Base-by-base conservation (phyloP, 495 filamentous ascomycete species). In the Hypoxylon fragiforme region DNA sequence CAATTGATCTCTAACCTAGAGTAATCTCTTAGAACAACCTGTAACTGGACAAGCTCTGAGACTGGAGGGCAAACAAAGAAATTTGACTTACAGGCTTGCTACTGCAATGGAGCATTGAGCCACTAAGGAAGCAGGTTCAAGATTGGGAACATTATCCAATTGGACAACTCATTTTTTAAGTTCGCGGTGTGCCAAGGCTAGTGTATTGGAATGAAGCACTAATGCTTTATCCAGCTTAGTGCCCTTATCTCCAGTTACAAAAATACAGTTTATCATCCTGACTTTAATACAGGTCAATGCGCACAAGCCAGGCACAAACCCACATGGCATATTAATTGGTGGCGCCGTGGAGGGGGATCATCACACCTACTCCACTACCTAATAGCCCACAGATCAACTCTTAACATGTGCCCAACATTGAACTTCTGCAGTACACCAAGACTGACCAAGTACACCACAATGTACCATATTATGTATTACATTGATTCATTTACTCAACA, bases 321-420 rank as follows among this genome's bases (percentile, higher is more conserved):
- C 50, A 60, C 57, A 54, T 54, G 22, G 56, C 54, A 58, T 36
- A 57, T 39, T 50, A 39, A 50, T 36, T 45, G 32, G 28, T 9
- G 9, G 50, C 30, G 12, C 19, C 15, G 7, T 35, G 19, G 56
- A 44, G 48, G 55, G 55, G 37, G 30, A 58, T 58, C 48, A 37
- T 40, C 43, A 18, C 18, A 34, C 13, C 18, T 19, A 41, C 14
- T 22, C 20, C 30, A 24, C 26, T 37, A 41, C 22, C 26, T 40
- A 35, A 20, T 24, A 30, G 31, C 14, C 38, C 38, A 49, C 38
- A 50, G 39, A 35, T 39, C 38, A 26, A 60, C 41, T n/a, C 50
- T 44, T 50, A 24, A 60, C 45, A 60, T 54, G 56, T 59, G 44
- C 24, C 48, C 39, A 44, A 37, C 38, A n/a, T n/a, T n/a, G n/a